Evolutionary conservation across 192 early-diverging fungal genomes (phyloP).

Genomic region (Physocladia obscura): DNA sequence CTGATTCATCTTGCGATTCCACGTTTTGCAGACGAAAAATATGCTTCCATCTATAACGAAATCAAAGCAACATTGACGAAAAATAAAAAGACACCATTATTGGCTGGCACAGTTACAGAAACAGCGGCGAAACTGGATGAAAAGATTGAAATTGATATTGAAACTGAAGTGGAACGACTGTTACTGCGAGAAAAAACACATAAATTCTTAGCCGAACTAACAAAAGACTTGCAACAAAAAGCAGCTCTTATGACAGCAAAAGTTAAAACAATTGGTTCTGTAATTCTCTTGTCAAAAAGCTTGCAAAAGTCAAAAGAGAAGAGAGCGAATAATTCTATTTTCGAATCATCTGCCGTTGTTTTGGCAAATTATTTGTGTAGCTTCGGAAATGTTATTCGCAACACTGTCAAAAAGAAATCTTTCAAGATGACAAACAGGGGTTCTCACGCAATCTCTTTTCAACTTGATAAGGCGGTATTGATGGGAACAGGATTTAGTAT

Average conservation of each 20-base stretch:
- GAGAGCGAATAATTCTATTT: constrained; percentile 23
- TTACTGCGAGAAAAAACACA: constrained; percentile 43
- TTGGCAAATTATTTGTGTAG: constrained; percentile 53
- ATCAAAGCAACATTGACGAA: constrained; percentile 12
- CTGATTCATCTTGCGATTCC: constrained; percentile 36
- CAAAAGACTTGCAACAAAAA: constrained; percentile 37
- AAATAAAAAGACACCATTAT: neutral
- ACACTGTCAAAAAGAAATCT: constrained; percentile 43
- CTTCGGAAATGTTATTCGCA: constrained; percentile 58
- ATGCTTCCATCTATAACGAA: constrained; percentile 28
- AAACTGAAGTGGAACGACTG: constrained; percentile 42
- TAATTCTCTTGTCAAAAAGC: constrained; percentile 42
- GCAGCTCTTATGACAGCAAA: constrained; percentile 9
- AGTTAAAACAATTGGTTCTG: constrained; percentile 47
- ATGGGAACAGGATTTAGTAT: constrained; percentile 48
- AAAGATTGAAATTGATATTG: constrained; percentile 35
- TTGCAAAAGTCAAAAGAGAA: constrained; percentile 43
- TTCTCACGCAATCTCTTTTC: constrained; percentile 38
- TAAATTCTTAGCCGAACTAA: constrained; percentile 36
- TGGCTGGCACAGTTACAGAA: neutral
- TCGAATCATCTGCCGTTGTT: constrained; percentile 44
- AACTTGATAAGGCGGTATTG: constrained; percentile 40
- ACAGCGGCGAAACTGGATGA: neutral
- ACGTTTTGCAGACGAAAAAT: constrained; percentile 28
- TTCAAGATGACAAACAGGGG: constrained; percentile 47